Base-by-base conservation (phyloP, 805 yeast species). In the Komagataella mondaviorum region DNA sequence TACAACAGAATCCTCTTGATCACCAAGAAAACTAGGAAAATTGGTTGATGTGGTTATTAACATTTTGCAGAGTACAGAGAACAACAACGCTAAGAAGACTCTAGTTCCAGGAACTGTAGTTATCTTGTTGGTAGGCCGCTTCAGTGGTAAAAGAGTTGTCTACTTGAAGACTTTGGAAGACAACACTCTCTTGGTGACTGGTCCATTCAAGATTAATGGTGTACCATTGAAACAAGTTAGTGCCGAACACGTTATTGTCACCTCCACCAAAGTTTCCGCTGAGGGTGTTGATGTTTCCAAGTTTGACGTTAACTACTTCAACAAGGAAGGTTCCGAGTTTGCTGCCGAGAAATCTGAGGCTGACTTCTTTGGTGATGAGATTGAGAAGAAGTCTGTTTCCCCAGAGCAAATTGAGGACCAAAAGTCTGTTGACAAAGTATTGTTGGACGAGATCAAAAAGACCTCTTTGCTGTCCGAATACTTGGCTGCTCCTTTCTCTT, bases 101-200 rank as follows among this genome's bases (percentile, higher is more conserved):
- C 80, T 91, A 69, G 95, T 86, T 63, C 97, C 97, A 75, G 99
- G 99, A 73, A 86, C 97, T 69, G 97, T 91, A 63, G 80, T 93
- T 72, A 91, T 91, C 75, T 78, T 91, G 73, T 83, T 91, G 71
- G 97, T 98, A 68, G 99, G 99, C 72, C 88, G 96, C 77, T 91
- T 89, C 95, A 88, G 99, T 78, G 99, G 99, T 75, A 93, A 91
- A 88, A 90, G 98, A 80, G 99, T 93, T 66, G 98, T 91, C 61
- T 86, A 85, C 85, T 84, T 91, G 73, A 91, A 91, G 85, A 77
- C 85, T 75, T 82, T 93, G 71, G 96, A 89, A 78, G 98, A 93
- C 83, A 88, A 88, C 88, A 91, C 97, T 60, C 79, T 91, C 67
- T 85, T 91, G 70, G 96, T 91, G 59, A 77, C 96, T 57, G 99